Evolutionary conservation across 2,329 filamentous ascomycete genomes (phyloP), one percentile per base, ranked within the genome.

Genomic region (Diaporthe batatas): DNA sequence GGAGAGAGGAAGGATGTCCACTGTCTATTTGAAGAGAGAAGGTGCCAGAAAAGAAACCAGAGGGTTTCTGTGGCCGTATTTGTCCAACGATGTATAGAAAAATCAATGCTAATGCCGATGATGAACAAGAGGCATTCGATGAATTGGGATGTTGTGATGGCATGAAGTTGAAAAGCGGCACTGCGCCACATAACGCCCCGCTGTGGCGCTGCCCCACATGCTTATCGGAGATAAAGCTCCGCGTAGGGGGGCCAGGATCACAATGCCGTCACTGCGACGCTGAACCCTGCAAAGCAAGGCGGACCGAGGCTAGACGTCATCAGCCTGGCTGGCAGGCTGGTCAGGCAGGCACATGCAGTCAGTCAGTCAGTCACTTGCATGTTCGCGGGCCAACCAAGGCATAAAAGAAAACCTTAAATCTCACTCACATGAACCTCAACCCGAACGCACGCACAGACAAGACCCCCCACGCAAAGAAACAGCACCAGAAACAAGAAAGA

Each of bases 241-340:
- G 62, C 25, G 21, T 25, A 23, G 2, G 3, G 21, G 25, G 62
- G 14, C 3, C n/a, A 1, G 6, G 36, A 23, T 11, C 21, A 65
- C 36, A 12, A 36, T 65, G n/a, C 62, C 62, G 62, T 16, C 12
- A 14, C 11, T 23, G 7, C 29, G 44, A 65, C 21, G 16, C 36
- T 16, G 16, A 62, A 32, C 39, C 59, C 44, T 65, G 42, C 25
- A 5, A 34, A 16, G 47, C 62, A 36, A n/a, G 3, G 44, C 29
- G n/a, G 6, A 32, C 62, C 62, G 62, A 53, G 62, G 47, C 49
- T 21, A 53, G 62, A 67, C 62, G 62, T 53, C 62, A 67, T 49
- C 59, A 49, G 59, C 16, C 39, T 42, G 39, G 39, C 16, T 18
- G 39, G 29, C 29, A 29, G 29, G 36, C 18, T 42, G 34, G 42